A percentile compares a stretch with the other conserved stretches of the same genome.
Evolutionary conservation across 176 grass and related monocot species (phyloP).

Genomic region (Musa schizocarpa): DNA sequence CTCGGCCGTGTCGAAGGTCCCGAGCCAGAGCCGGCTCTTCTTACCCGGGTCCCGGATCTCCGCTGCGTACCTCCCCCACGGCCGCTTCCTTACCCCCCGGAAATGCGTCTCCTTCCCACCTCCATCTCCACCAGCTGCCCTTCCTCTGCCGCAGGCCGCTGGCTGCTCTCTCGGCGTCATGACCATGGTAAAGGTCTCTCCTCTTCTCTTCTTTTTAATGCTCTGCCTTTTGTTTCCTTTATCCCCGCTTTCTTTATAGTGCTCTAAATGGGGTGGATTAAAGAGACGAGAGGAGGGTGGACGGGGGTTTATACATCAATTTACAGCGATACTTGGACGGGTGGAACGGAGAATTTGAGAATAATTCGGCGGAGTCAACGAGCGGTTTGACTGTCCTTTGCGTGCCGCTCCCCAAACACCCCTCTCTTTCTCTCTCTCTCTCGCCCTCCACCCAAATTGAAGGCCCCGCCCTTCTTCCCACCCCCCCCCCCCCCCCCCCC

Average conservation of each 20-base stretch:
- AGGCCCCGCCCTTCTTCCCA: neutral
- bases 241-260: conserved; percentile 5
- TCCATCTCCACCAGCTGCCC: conserved; percentile 6
- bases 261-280: conserved; percentile 7
- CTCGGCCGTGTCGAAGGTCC: conserved; percentile 32
- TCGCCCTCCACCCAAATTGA: neutral
- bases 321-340: conserved; percentile 17
- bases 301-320: conserved; percentile 23
- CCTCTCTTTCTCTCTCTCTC: neutral
- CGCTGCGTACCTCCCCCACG: conserved; percentile 82
- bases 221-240: conserved; percentile 12
- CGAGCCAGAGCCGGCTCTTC: conserved; percentile 91
- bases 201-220: conserved; percentile 9
- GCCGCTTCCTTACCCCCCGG: conserved; percentile 74
- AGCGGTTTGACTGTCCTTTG: conserved; percentile 58
- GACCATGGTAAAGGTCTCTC: neutral
- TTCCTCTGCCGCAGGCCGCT: neutral
- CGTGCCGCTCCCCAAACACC: neutral
- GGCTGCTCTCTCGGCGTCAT: conserved; percentile 33
- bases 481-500: neutral
- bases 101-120: conserved; percentile 34
- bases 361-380: conserved; percentile 53
- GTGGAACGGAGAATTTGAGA: conserved; percentile 44
- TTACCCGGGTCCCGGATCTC: conserved; percentile 91
- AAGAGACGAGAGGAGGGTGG: neutral